Evolutionary conservation across 768 basidiomycete genomes (phyloP).

Genomic region (Zangia roseola): DNA sequence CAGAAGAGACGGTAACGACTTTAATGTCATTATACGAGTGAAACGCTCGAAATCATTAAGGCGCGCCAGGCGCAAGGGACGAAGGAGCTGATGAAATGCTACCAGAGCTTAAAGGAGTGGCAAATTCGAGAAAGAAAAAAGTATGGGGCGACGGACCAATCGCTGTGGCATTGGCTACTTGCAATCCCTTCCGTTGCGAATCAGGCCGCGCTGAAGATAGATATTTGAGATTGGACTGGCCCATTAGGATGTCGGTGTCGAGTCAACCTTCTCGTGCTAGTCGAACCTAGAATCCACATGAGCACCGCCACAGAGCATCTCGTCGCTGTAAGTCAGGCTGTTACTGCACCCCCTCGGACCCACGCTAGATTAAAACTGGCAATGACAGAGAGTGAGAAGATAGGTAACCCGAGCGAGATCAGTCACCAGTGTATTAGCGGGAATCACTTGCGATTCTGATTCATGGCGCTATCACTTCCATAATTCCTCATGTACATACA

Average conservation of each 20-base stretch:
- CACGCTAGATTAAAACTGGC: no score
- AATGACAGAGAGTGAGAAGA: no score
- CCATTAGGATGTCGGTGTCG: not conserved
- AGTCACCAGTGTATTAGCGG: no score
- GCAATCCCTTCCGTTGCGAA: not conserved
- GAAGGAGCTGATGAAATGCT: slow-evolving; percentile 6
- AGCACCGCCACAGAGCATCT: no score
- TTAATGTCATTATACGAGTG: slow-evolving; percentile 20
- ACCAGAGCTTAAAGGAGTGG: slow-evolving; percentile 17
- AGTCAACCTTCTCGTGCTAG: not conserved
- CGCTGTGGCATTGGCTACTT: not conserved
- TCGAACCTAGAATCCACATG: slow-evolving; percentile 5
- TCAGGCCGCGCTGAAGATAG: slow-evolving; percentile 9
- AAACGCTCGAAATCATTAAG: slow-evolving; percentile 17
- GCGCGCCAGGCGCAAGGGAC: slow-evolving; percentile 31
- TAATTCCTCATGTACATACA: no score
- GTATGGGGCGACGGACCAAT: slow-evolving; percentile 2
- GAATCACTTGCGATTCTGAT: no score
- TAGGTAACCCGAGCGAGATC: no score
- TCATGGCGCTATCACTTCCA: no score
- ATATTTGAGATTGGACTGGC: slow-evolving; percentile 6
- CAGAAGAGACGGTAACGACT: slow-evolving; percentile 7
- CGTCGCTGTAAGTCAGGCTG: no score
- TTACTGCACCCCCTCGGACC: no score
- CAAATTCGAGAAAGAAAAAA: not conserved